Percentiles rank a stretch among this genome's conserved stretches.
Evolutionary conservation across 805 yeast genomes (phyloP).

Genomic region (Brettanomyces custersianus): DNA sequence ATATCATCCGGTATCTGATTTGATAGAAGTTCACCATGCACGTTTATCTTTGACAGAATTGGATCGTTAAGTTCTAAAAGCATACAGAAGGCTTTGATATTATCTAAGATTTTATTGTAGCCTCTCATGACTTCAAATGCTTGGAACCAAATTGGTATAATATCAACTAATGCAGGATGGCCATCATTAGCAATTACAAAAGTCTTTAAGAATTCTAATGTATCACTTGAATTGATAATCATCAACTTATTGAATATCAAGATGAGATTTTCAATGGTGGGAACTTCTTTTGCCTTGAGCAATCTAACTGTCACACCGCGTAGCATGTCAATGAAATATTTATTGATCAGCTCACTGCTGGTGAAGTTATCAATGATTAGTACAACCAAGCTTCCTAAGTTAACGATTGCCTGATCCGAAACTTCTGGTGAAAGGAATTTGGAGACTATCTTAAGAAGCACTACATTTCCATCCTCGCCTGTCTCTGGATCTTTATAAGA

Average conservation of each 20-base stretch:
- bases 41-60: constrained; percentile 41
- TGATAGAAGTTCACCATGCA: constrained; percentile 72
- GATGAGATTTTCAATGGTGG: constrained; percentile 70
- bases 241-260: constrained; percentile 70
- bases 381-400: constrained; percentile 47
- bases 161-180: constrained; percentile 38
- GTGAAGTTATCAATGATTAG: constrained; percentile 23
- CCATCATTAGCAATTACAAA: constrained; percentile 20
- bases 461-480: constrained; percentile 39
- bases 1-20: constrained; percentile 39
- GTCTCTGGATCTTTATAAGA: constrained; percentile 24
- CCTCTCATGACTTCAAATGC: constrained; percentile 79
- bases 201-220: constrained; percentile 50
- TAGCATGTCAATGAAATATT: constrained; percentile 48
- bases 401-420: constrained; percentile 75
- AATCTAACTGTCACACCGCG: constrained; percentile 67
- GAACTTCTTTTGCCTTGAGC: constrained; percentile 53
- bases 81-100: constrained; percentile 62
- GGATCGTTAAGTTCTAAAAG: constrained; percentile 52
- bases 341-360: constrained; percentile 28
- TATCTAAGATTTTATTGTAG: constrained; percentile 55
- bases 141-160: constrained; percentile 75
- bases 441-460: constrained; percentile 55
- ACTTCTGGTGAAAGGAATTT: constrained; percentile 63
- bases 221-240: constrained; percentile 49